Evolutionary conservation across 2,329 filamentous ascomycete genomes (phyloP), one percentile per base, ranked within the genome.

Genomic region (Knoxdaviesia capensis): DNA sequence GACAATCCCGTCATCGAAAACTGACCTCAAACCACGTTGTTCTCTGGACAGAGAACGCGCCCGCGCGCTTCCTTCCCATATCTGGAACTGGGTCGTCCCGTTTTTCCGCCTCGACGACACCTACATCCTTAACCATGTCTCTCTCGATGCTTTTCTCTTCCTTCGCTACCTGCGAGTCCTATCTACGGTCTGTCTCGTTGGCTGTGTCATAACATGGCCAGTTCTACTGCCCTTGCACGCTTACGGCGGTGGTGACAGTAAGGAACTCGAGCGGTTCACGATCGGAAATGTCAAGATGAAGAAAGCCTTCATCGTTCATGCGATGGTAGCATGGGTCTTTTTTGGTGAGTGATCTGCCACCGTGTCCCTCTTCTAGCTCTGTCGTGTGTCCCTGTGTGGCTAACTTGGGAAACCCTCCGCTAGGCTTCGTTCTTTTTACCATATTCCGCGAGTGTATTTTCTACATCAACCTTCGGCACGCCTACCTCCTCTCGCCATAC

Each of bases 401-500:
- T 30, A n/a, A 6, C n/a, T 3, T 6, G 31, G 20, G 20, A 20
- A 20, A 20, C 20, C 31, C 6, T 33, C 11, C 8, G 20, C 7
- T 36, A 58, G 64, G 74, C 44, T 94, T 96, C 56, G 69, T 98
- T 45, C 77, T 94, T 58, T 88, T 85, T 59, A 83, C 85, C 52
- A 75, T 98, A 43, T 84, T 84, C 31, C 76, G 90, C 47, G 90
- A 98, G 59, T 78, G 78, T 54, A 79, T 98, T 51, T 96, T 80
- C 69, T 93, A 86, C 59, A 83, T 94, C 63, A 93, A 93, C 52
- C 62, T 96, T 41, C 82, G 88, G 48, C 90, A 96, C 61, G 88
- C 88, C 1, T 96, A 92, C 62, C 74, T 87, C n/a, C 68, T 93
- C 44, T 83, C 85, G 2, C 85, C 83, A 1, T 66, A 81, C 41